Base-by-base conservation (phyloP, 78 protist species). In the Monocercomonoides exilis region DNA sequence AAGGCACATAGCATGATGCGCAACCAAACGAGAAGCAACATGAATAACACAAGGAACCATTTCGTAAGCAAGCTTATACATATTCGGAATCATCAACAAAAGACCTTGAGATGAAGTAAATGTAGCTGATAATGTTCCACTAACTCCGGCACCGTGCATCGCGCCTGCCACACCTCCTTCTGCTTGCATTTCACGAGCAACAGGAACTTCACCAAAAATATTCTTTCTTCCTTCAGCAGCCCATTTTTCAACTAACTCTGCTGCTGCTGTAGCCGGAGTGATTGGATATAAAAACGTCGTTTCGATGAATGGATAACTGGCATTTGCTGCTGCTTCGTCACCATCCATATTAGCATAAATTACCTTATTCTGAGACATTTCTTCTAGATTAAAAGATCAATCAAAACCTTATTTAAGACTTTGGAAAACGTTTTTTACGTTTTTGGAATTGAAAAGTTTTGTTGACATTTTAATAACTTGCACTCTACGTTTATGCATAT, bases 131-230 rank as follows among this genome's bases (percentile, higher is more conserved):
- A 93, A 88, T 0, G 90, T 0, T 0, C 95, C 95, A 11, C 89
- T 45, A 4, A 32, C 0, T 46, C 70, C 38, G 6, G 91, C 41
- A 0, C 95, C 95, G 77, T 91, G 95, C 3, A 91, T 4, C 0
- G 95, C 93, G n/a, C 93, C 93, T 2, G 95, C 93, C 0, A 88
- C 93, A 33, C 93, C 93, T 38, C 80, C 93, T 41, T 93, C 95
- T 0, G 92, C 77, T 84, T 93, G 91, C 92, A 93, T 89, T 43
- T 85, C 46, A 5, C 45, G 36, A 44, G 87, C 80, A 0, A 80
- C 81, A 11, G 38, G 46, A 0, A 84, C 54, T 33, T 87, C 85
- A 2, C 88, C 92, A 38, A 91, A 93, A 44, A 89, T n/a, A 77
- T 93, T 93, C 81, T 89, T 86, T 34, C 3, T 11, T 34, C 85